Percentiles rank a stretch among this genome's conserved stretches.
Evolutionary conservation across 2,329 filamentous ascomycete genomes (phyloP).

Genomic region (Arthroderma sp.): DNA sequence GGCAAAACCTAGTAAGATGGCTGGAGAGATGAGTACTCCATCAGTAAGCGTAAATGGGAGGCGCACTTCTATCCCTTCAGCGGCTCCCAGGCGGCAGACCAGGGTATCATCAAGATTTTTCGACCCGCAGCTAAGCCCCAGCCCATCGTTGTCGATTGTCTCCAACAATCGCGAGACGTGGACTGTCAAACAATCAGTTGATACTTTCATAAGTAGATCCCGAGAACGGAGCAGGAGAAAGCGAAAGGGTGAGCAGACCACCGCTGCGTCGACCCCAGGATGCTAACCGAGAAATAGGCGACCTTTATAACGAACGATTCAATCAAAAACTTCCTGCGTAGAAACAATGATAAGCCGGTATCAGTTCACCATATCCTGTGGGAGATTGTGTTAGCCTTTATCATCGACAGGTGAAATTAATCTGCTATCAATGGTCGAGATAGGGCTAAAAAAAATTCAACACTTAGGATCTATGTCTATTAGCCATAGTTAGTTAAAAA

Average conservation of each 20-base stretch:
- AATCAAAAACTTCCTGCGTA: neutral
- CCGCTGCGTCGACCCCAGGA: neutral
- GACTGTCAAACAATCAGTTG: conserved; percentile 6
- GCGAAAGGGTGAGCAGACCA: conserved; percentile 16
- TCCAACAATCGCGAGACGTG: conserved; percentile 4
- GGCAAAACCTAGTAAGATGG: neutral
- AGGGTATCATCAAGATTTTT: conserved; percentile 14
- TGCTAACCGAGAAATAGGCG: conserved; percentile 1
- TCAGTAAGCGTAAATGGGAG: conserved; percentile 7
- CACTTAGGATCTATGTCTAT: no score
- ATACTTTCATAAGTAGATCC: conserved; percentile 9
- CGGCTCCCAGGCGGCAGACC: conserved; percentile 9
- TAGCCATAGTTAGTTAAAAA: no score
- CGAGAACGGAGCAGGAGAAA: conserved; percentile 13
- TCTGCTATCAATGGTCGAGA: no score
- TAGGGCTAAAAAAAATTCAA: no score
- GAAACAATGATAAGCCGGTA: no score
- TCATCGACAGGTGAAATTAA: no score
- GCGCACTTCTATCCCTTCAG: neutral
- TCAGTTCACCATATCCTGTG: no score
- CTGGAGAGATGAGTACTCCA: conserved; percentile 6
- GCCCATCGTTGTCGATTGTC: conserved; percentile 6
- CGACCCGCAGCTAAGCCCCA: conserved; percentile 19
- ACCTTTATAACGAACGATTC: conserved; percentile 9
- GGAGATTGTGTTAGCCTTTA: no score